phyloP scores from a whole-genome alignment of 768 basidiomycete species.

The Kwoniella sp. region DNA sequence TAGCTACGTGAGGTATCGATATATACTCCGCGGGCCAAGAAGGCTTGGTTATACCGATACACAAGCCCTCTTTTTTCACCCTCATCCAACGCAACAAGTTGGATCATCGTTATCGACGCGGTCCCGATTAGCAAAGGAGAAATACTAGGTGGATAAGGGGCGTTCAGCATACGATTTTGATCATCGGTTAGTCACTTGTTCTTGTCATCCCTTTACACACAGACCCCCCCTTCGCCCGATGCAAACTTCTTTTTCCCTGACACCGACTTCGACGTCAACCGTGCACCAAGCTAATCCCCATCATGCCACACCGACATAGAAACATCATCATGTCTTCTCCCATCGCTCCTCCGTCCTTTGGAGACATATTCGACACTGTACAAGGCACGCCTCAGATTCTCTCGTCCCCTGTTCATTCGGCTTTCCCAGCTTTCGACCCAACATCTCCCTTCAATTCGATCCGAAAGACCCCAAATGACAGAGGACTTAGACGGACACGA shows the following conservation, averaged over 20 bases:
- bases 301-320: constrained; percentile 7
- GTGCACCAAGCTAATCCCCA: background rate
- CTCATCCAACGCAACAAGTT: background rate
- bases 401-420: constrained; percentile 26
- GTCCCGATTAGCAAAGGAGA: too few species aligned
- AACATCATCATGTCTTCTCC: constrained; percentile 26
- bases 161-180: background rate
- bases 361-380: constrained; percentile 25
- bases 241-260: constrained; percentile 3
- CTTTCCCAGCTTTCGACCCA: constrained; percentile 27
- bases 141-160: background rate
- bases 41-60: constrained; percentile 4
- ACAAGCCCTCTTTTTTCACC: background rate
- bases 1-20: background rate
- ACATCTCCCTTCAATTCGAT: constrained; percentile 22
- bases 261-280: background rate
- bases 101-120: background rate
- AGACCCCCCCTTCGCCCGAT: constrained; percentile 1
- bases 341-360: constrained; percentile 26
- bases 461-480: constrained; percentile 23
- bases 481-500: constrained; percentile 15
- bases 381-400: constrained; percentile 31
- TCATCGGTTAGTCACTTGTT: background rate
- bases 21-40: background rate
- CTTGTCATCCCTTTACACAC: background rate